phyloP scores from a whole-genome alignment of 2,329 filamentous ascomycete genomes.

The Aureobasidium sp. region DNA sequence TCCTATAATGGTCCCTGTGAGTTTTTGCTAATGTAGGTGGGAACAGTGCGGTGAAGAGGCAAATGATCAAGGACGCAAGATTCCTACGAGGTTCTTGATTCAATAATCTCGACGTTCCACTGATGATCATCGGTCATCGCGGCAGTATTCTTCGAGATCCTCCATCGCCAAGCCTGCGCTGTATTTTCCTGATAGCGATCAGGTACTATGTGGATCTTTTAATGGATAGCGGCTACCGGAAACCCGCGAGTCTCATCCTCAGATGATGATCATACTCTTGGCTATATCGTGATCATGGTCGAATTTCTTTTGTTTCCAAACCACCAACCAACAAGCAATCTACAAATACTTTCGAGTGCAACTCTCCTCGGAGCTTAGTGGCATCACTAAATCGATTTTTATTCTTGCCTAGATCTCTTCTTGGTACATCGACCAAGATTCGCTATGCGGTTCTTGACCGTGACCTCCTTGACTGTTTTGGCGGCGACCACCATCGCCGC shows the following conservation, averaged over 20 bases:
- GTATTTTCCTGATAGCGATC: neutral
- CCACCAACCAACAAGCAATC: neutral
- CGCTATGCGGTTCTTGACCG: neutral
- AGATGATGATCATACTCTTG: neutral
- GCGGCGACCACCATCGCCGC: conserved; percentile 2
- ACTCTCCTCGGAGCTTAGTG: neutral
- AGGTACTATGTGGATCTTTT: neutral
- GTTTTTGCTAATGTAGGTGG: neutral
- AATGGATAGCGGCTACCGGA: neutral
- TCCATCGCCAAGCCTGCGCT: neutral
- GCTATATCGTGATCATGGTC: neutral
- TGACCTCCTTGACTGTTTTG: neutral
- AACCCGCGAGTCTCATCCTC: neutral
- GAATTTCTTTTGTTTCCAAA: neutral
- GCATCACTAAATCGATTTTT: neutral
- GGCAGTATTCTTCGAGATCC: neutral
- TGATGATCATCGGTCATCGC: neutral
- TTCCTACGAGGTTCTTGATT: too few relatives aligned
- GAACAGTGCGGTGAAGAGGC: neutral
- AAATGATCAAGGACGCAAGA: too few relatives aligned
- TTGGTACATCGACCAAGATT: neutral
- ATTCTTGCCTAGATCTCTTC: neutral
- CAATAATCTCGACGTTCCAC: too few relatives aligned
- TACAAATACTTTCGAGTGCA: neutral
- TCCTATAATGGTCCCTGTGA: neutral